Evolutionary conservation across 495 filamentous ascomycete genomes (phyloP), one percentile per base, ranked within the genome.

Genomic region (Xylaria castorea): DNA sequence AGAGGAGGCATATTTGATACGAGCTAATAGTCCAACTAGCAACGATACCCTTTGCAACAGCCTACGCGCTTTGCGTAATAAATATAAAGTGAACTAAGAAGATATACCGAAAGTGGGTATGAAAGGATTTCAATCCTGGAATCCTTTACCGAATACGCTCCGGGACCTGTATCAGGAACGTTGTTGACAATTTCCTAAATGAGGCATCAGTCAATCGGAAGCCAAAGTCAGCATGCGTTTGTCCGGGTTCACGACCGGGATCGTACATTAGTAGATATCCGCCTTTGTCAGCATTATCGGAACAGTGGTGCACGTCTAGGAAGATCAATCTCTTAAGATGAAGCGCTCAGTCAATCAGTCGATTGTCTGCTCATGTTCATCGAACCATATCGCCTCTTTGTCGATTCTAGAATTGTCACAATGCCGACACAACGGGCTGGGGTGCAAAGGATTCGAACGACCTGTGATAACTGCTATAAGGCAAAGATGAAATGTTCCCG

Each of bases 1-100:
- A 57, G 53, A 32, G 53, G 53, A 57, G 53, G 53, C 53, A 57
- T 57, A 57, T 57, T 57, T 57, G 53, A 16, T 57, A 57, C 14
- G 14, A 32, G 53, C 14, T 57, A 32, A n/a, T 57, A 57, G 27
- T 57, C 27, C 32, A 32, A 57, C 14, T 8, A 32, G 12, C 53
- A 57, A 30, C 27, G 14, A 57, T 5, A 55, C 25, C 11, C 51
- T 55, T 55, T 25, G 25, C 5, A 9, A 30, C 25, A 25, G 27
- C 16, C 51, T 55, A 55, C 51, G 14, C 25, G 5, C 25, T 16
- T 55, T 3, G 51, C 51, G 12, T 27, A 27, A 55, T 55, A 55
- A 55, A 55, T 55, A 55, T 3, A 30, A 55, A 55, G n/a, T 22
- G 50, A 25, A 25, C 9, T 22, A 25, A 9, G 50, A 51, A 25